These are phyloP conservation scores for Cerrena zonata DNA, from an alignment of 1,284 basidiomycete genomes.

Conservation along the genomic window DNA sequence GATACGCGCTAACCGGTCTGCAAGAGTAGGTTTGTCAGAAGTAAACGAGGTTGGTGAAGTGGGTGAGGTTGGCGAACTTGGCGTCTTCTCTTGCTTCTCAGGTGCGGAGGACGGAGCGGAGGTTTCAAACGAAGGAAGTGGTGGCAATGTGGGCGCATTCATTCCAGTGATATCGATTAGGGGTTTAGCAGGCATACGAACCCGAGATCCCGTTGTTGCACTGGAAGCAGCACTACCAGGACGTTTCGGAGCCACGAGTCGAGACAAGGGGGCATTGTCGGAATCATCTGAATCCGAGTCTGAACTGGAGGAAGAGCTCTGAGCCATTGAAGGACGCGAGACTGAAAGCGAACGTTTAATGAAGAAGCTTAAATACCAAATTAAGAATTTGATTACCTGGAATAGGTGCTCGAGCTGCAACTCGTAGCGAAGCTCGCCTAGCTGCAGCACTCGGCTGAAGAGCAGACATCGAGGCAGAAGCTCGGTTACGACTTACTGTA, in stretches of 20 bases:
- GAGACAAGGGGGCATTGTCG: constrained; percentile 39
- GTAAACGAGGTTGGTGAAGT: neutral
- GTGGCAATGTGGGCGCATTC: constrained; percentile 15
- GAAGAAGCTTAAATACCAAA: neutral
- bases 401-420: constrained; percentile 6
- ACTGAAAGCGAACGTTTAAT: neutral
- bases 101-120: constrained; percentile 1
- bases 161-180: constrained; percentile 43
- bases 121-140: constrained; percentile 5
- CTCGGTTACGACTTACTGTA: constrained; percentile 15
- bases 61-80: too few species aligned
- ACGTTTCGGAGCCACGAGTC: constrained; percentile 35
- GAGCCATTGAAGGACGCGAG: constrained; percentile 3
- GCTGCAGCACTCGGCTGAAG: constrained; percentile 34
- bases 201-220: constrained; percentile 27
- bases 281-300: constrained; percentile 20
- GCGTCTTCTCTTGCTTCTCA: constrained; percentile 2
- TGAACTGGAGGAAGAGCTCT: constrained; percentile 6
- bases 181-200: constrained; percentile 36
- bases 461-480: constrained; percentile 36
- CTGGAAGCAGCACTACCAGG: constrained; percentile 42
- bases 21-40: constrained; percentile 23
- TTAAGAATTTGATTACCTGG: neutral
- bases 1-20: constrained; percentile 24
- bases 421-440: constrained; percentile 29